Percentiles rank a stretch among this genome's conserved stretches.
Evolutionary conservation across 768 basidiomycete species (phyloP).

Genomic region (Panaeolus papilionaceus): DNA sequence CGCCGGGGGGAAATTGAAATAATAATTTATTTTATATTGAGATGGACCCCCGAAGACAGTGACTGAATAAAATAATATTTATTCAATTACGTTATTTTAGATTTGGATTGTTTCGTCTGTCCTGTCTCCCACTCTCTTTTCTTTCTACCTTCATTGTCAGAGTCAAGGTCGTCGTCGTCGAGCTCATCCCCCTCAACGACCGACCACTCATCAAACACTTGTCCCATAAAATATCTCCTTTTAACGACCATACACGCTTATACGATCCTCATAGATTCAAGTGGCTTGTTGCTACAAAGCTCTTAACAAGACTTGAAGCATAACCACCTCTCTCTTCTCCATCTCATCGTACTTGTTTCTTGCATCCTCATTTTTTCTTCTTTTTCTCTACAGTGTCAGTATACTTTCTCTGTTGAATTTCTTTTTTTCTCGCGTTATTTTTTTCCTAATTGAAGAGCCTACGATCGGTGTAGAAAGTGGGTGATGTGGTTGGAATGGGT

Average conservation of each 20-base stretch:
- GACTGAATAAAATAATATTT: slow-evolving; percentile 26
- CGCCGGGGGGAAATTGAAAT: slow-evolving; percentile 23
- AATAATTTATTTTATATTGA: slow-evolving; percentile 25
- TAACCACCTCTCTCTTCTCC: slow-evolving; percentile 18
- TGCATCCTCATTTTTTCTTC: slow-evolving; percentile 13
- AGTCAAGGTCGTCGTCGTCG: slow-evolving; percentile 43
- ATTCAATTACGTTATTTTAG: slow-evolving; percentile 9
- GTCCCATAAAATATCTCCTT: slow-evolving; percentile 32
- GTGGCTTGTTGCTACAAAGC: slow-evolving; percentile 28
- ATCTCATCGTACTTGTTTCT: slow-evolving; percentile 21
- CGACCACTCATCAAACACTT: slow-evolving; percentile 24
- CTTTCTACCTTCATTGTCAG: slow-evolving; percentile 30
- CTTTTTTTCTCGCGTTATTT: neutral
- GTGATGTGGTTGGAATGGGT: neutral
- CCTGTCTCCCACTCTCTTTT: slow-evolving; percentile 35
- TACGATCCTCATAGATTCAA: slow-evolving; percentile 38
- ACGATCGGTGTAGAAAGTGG: slow-evolving; percentile 17
- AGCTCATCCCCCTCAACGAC: slow-evolving; percentile 45
- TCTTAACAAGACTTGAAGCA: slow-evolving; percentile 17
- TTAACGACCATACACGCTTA: slow-evolving; percentile 55
- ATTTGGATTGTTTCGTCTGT: slow-evolving; percentile 25
- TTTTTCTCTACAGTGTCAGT: slow-evolving; percentile 15
- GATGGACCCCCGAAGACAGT: slow-evolving; percentile 28
- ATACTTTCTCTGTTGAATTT: neutral
- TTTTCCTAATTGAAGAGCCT: neutral